A percentile compares a stretch with the other conserved stretches of the same genome.
Conservation (phyloP, 768 basidiomycete species). For the Hortiboletus campestris region DNA sequence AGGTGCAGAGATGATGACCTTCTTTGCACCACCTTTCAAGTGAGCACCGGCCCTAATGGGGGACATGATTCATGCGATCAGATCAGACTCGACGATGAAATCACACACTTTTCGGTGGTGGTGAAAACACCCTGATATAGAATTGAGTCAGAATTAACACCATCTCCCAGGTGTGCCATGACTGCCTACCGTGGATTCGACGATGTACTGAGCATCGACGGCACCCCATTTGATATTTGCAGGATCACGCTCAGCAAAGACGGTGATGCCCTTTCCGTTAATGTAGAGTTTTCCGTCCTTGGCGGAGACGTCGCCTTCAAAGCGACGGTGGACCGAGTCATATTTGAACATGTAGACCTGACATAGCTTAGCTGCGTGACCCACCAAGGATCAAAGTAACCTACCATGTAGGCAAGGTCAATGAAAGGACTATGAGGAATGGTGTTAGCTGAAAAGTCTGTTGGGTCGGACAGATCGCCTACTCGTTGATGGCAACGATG, state of each 20-base stretch:
- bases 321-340: constrained; percentile 91
- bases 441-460: constrained; percentile 2
- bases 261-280: constrained; percentile 70
- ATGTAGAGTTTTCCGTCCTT: constrained; percentile 90
- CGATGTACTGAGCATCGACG: constrained; percentile 86
- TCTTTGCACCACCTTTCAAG: constrained; percentile 98
- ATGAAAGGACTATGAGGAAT: constrained; percentile 81
- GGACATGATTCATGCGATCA: constrained; percentile 4
- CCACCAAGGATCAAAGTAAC: constrained; percentile 12
- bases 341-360: constrained; percentile 99
- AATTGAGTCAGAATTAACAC: constrained; percentile 1
- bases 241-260: constrained; percentile 88
- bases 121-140: constrained; percentile 86
- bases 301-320: constrained; percentile 77
- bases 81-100: not conserved
- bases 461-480: constrained; percentile 30
- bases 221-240: constrained; percentile 78
- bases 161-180: not conserved
- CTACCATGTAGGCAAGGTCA: constrained; percentile 92
- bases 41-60: constrained; percentile 75
- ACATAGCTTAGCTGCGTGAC: constrained; percentile 1
- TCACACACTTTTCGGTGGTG: constrained; percentile 76
- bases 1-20: constrained; percentile 98
- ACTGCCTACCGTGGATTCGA: constrained; percentile 85
- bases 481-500: constrained; percentile 97